Evolutionary conservation across 768 basidiomycete species (phyloP).

Genomic region (Serpula lacrymans): DNA sequence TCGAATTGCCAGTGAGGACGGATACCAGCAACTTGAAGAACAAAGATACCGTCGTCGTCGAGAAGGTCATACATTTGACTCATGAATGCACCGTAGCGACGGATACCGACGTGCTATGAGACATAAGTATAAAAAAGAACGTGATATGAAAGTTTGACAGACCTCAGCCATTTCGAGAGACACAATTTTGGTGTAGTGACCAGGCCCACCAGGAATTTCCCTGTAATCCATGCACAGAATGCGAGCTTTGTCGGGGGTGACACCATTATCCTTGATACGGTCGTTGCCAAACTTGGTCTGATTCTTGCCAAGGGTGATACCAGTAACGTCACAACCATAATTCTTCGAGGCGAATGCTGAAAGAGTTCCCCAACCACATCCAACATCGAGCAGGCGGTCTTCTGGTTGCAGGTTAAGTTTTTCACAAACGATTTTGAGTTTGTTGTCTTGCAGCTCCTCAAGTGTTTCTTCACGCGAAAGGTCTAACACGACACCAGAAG

Average conservation of each 20-base stretch:
- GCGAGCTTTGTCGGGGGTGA: slow-evolving; percentile 68
- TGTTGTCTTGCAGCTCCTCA: slow-evolving; percentile 97
- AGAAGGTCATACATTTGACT: slow-evolving; percentile 89
- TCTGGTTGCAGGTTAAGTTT: slow-evolving; percentile 87
- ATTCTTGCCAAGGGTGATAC: slow-evolving; percentile 88
- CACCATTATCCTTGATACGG: slow-evolving; percentile 78
- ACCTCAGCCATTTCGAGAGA: slow-evolving; percentile 98
- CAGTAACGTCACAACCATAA: slow-evolving; percentile 93
- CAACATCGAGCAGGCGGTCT: slow-evolving; percentile 82
- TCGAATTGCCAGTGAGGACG: slow-evolving; percentile 98
- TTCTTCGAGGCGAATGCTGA: slow-evolving; percentile 95
- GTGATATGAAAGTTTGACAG: slow-evolving; percentile 8
- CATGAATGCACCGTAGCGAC: slow-evolving; percentile 87
- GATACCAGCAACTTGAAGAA: slow-evolving; percentile 96
- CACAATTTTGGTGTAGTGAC: slow-evolving; percentile 91
- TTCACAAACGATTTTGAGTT: slow-evolving; percentile 90
- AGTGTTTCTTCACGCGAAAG: slow-evolving; percentile 73
- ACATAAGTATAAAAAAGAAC: neutral
- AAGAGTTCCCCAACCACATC: slow-evolving; percentile 97
- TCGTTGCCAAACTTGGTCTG: slow-evolving; percentile 92
- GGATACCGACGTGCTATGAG: slow-evolving; percentile 88
- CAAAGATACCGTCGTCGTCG: slow-evolving; percentile 91
- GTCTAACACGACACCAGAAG: slow-evolving; percentile 82
- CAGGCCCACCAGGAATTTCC: slow-evolving; percentile 74
- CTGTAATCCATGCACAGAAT: slow-evolving; percentile 94